Evolutionary conservation across 306 rosid species (phyloP).

Genomic region (Senna tora): DNA sequence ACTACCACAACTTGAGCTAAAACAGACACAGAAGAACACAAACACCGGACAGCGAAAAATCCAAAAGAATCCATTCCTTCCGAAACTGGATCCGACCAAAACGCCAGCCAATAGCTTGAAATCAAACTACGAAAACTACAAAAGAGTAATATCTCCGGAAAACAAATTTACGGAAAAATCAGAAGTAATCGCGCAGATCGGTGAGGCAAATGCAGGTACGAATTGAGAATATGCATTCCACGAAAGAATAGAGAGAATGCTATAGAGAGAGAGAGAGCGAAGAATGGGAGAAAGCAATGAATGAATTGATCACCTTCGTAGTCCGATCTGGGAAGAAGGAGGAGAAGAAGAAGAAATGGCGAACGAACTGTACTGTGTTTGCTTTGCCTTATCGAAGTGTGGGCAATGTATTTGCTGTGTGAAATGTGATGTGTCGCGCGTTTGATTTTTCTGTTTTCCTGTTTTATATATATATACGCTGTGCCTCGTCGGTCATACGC

Average conservation of each 20-base stretch:
- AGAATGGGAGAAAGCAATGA: conserved; percentile 31
- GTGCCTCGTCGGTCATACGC: conserved; percentile 64
- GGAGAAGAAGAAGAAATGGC: not conserved
- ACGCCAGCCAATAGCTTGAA: conserved; percentile 14
- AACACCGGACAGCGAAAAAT: conserved; percentile 15
- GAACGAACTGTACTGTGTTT: not conserved
- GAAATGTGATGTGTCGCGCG: conserved; percentile 33
- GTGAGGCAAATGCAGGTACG: not conserved
- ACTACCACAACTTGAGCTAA: not conserved
- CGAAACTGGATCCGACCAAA: conserved; percentile 39
- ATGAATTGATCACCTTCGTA: conserved; percentile 51
- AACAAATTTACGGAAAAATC: not conserved
- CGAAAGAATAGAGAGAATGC: conserved; percentile 16
- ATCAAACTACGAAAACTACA: not conserved
- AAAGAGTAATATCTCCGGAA: not conserved
- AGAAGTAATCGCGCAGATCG: conserved; percentile 25
- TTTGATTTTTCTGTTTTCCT: conserved; percentile 43
- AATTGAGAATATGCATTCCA: conserved; percentile 31
- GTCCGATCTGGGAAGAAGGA: conserved; percentile 55
- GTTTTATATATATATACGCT: conserved; percentile 42
- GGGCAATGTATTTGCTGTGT: conserved; percentile 16
- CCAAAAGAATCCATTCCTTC: conserved; percentile 6
- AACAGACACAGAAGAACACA: not conserved
- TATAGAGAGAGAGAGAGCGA: conserved; percentile 10
- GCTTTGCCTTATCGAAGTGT: conserved; percentile 30